phyloP scores from a whole-genome alignment of 2,329 filamentous ascomycete species.

The Xylaria sp. region DNA sequence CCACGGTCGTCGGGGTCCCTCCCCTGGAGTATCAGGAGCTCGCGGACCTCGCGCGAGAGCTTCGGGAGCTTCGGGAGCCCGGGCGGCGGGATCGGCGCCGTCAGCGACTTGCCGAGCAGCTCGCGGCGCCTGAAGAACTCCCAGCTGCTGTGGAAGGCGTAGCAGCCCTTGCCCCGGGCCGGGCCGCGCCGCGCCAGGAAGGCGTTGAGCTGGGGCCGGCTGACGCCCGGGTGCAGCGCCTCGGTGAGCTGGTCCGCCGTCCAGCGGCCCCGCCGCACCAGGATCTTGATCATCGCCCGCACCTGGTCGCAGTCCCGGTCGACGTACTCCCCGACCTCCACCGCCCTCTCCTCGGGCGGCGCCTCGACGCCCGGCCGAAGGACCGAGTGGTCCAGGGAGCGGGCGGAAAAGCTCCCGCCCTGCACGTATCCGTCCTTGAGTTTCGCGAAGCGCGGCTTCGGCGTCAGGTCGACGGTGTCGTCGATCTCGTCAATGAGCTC shows the following conservation, averaged over 20 bases:
- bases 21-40: too few relatives aligned
- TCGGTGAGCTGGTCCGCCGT: slow-evolving; percentile 11
- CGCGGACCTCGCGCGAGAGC: too few relatives aligned
- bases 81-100: neutral
- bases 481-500: slow-evolving; percentile 5
- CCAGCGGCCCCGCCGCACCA: slow-evolving; percentile 9
- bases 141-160: slow-evolving; percentile 8
- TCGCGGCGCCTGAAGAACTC: slow-evolving; percentile 24
- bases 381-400: neutral
- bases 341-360: neutral
- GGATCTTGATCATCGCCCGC: slow-evolving; percentile 16
- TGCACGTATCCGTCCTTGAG: neutral
- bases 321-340: slow-evolving; percentile 7
- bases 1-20: too few relatives aligned
- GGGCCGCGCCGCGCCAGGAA: slow-evolving; percentile 14
- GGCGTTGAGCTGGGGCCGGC: slow-evolving; percentile 1
- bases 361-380: neutral
- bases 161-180: neutral
- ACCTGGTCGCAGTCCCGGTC: slow-evolving; percentile 22
- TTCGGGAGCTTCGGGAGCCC: too few relatives aligned
- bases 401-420: neutral
- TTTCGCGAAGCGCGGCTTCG: slow-evolving; percentile 4
- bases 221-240: neutral
- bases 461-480: slow-evolving; percentile 9
- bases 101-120: slow-evolving; percentile 6